These are phyloP conservation scores for Starmera pachycereana DNA, from an alignment of 805 yeast genomes.

Conservation along the genomic window DNA sequence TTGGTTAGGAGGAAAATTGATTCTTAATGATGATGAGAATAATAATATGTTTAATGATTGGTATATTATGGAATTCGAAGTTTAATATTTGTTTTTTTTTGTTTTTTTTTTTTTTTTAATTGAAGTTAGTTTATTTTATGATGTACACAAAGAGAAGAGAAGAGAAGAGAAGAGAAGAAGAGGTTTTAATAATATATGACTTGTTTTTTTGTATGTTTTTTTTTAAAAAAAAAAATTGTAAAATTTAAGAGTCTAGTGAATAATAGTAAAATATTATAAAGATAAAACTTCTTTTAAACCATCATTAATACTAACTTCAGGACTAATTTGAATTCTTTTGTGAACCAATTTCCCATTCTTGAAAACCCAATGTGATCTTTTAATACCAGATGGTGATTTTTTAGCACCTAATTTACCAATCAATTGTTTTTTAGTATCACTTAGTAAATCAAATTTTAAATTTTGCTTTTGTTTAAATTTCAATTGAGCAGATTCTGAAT, in stretches of 20 bases:
- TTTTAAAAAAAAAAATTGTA: too few relatives aligned
- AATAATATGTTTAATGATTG: conserved; percentile 16
- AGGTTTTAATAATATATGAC: too few relatives aligned
- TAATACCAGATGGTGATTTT: conserved; percentile 65
- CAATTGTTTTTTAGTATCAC: conserved; percentile 64
- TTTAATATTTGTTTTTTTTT: conserved; percentile 3
- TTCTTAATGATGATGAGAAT: conserved; percentile 11
- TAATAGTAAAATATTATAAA: too few relatives aligned
- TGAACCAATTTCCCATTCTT: conserved; percentile 55
- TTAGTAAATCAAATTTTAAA: conserved; percentile 62
- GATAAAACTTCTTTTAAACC: conserved; percentile 46
- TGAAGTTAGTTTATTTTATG: conserved; percentile 2
- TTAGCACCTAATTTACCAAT: conserved; percentile 75
- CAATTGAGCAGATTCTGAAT: conserved; percentile 68
- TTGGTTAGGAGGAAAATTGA: conserved; percentile 18
- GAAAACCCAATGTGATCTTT: conserved; percentile 90
- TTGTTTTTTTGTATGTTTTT: too few relatives aligned
- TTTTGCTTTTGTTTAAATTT: conserved; percentile 63
- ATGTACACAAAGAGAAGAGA: too few relatives aligned
- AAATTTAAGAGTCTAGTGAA: too few relatives aligned
- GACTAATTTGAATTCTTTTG: conserved; percentile 31
- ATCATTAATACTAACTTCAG: conserved; percentile 47
- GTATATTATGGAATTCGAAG: conserved; percentile 20
- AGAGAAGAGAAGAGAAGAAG: too few relatives aligned
- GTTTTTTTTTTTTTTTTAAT: conserved; percentile 18